A percentile compares a stretch with the other conserved stretches of the same genome.
Conservation (phyloP, 2,329 filamentous ascomycete species). For the Aspergillus sp. region DNA sequence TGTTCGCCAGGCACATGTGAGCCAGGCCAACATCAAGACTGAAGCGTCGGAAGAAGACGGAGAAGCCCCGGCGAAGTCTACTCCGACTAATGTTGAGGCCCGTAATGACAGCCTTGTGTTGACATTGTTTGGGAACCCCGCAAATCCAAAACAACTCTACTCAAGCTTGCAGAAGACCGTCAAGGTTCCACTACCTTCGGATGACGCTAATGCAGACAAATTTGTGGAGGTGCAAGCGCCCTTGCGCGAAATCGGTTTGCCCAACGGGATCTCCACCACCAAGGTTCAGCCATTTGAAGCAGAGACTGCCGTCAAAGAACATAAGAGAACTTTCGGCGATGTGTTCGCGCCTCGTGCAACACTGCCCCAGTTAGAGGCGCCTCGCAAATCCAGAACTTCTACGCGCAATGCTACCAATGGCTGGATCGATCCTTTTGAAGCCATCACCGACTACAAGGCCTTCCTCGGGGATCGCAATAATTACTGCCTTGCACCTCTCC, state of each 20-base stretch:
- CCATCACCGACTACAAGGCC: conserved; percentile 35
- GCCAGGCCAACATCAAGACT: conserved; percentile 36
- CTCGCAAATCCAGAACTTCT: conserved; percentile 38
- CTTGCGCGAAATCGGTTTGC: conserved; percentile 67
- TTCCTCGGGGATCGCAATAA: conserved; percentile 42
- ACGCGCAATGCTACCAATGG: conserved; percentile 34
- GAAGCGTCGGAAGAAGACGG: conserved; percentile 39
- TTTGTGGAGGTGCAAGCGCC: conserved; percentile 48
- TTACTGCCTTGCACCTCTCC: conserved; percentile 44
- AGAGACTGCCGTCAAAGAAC: conserved; percentile 30
- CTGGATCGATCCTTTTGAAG: conserved; percentile 48
- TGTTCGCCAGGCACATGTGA: conserved; percentile 62
- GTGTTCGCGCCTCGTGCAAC: conserved; percentile 46
- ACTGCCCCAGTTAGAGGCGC: conserved; percentile 43
- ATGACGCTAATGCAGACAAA: conserved; percentile 39
- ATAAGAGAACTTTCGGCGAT: conserved; percentile 47
- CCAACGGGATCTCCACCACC: conserved; percentile 71
- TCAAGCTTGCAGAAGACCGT: conserved; percentile 71
- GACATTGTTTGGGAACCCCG: conserved; percentile 74
- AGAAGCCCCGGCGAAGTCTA: conserved; percentile 39
- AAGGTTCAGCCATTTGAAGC: conserved; percentile 60
- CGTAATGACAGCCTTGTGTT: conserved; percentile 63
- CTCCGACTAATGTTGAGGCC: conserved; percentile 42
- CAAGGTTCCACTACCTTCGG: conserved; percentile 36
- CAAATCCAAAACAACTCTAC: conserved; percentile 75